A percentile compares a stretch with the other conserved stretches of the same genome.
These are phyloP conservation scores for Adansonia gregorii DNA, from an alignment of 441 rosid genomes.

Conservation along the genomic window DNA sequence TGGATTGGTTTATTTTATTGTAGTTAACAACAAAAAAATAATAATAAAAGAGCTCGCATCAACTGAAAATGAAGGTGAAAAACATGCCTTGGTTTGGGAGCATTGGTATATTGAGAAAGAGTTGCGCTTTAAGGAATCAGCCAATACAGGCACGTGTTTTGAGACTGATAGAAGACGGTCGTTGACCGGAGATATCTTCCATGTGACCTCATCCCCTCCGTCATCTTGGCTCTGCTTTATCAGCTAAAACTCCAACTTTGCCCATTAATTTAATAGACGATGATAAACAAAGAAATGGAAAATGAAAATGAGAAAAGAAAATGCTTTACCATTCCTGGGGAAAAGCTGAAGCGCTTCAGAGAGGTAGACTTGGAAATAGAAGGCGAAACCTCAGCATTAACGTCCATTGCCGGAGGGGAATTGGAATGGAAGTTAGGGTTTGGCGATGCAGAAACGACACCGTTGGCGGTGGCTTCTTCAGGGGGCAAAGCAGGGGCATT, in stretches of 20 bases:
- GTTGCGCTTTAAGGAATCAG: constrained; percentile 53
- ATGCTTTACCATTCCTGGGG: constrained; percentile 80
- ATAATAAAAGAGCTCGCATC: constrained; percentile 1
- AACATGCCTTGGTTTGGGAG: constrained; percentile 56
- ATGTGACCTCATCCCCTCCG: constrained; percentile 78
- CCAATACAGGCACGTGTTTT: constrained; percentile 55
- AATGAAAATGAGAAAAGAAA: background rate
- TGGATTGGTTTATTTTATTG: constrained; percentile 12
- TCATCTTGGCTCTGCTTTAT: constrained; percentile 97
- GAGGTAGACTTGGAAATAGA: constrained; percentile 55
- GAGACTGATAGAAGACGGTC: constrained; percentile 78
- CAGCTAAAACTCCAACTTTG: constrained; percentile 49
- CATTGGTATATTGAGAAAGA: constrained; percentile 60
- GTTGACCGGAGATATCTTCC: constrained; percentile 96
- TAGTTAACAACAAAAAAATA: background rate
- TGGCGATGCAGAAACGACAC: constrained; percentile 6
- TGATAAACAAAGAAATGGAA: background rate
- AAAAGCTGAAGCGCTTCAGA: constrained; percentile 70
- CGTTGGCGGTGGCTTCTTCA: background rate
- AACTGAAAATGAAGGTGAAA: background rate
- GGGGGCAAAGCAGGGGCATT: constrained; percentile 19
- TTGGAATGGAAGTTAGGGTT: background rate
- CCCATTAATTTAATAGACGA: background rate
- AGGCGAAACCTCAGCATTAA: constrained; percentile 53
- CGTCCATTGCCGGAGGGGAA: constrained; percentile 26